Percentiles rank a stretch among this genome's conserved stretches.
Evolutionary conservation across 106 monocot genomes (phyloP).

Genomic region (Platanthera zijinensis): DNA sequence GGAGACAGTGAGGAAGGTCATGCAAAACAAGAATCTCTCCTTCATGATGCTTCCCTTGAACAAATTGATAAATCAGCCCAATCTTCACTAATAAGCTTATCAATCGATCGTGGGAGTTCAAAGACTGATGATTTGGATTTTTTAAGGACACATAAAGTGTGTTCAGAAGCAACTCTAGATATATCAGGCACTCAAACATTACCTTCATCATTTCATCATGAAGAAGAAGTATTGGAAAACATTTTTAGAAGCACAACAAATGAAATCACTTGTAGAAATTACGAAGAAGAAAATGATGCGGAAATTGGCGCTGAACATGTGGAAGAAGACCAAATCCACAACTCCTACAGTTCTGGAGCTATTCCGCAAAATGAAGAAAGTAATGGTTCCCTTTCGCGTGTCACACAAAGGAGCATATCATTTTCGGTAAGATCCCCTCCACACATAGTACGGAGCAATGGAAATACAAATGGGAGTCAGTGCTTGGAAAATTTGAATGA

Average conservation of each 20-base stretch:
- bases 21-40: neutral
- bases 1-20: slow-evolving; percentile 1
- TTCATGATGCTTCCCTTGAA: neutral
- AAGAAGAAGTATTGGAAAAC: neutral
- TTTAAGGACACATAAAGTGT: neutral
- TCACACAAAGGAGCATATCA: slow-evolving; percentile 26
- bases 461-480: slow-evolving; percentile 6
- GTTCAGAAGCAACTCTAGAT: neutral
- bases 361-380: slow-evolving; percentile 10
- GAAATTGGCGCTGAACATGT: slow-evolving; percentile 11
- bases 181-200: neutral
- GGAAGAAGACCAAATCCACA: slow-evolving; percentile 8
- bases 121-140: slow-evolving; percentile 13
- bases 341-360: slow-evolving; percentile 14
- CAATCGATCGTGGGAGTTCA: neutral
- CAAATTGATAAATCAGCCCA: slow-evolving; percentile 11
- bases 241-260: neutral
- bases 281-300: slow-evolving; percentile 10
- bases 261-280: neutral
- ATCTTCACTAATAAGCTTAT: slow-evolving; percentile 15
- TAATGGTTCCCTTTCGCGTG: slow-evolving; percentile 20
- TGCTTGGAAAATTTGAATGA: slow-evolving; percentile 60
- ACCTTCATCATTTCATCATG: neutral
- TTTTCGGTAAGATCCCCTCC: slow-evolving; percentile 33
- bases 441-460: slow-evolving; percentile 5